Evolutionary conservation across 441 rosid species (phyloP), one percentile per base, ranked within the genome.

Genomic region (Croton laevigatus): DNA sequence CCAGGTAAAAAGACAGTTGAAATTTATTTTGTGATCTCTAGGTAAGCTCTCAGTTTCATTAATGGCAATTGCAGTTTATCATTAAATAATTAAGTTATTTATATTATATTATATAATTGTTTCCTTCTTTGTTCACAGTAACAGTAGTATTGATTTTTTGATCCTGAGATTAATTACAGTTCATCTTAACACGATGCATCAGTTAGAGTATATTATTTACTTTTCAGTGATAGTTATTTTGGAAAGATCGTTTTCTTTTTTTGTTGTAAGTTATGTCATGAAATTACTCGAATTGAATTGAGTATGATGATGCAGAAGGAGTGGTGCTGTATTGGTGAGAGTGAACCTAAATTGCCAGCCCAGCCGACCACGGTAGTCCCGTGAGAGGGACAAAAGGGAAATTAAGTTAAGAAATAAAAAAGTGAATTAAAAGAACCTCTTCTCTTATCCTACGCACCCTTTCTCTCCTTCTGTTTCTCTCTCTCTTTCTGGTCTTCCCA

Each of bases 331-430:
- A 8, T 49, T 49, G 5, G 2, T 78, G 81, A 68, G 81, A 68
- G 71, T 71, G 86, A 77, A 73, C 81, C 74, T 68, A 71, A 70
- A 76, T 71, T 84, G 82, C 79, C 91, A 83, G 86, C 87, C 77
- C 83, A 72, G 75, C 84, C 71, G 84, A 81, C 85, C 84, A 84
- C 79, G 91, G 82, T 87, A 84, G 71, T 79, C 86, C 81, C 85
- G 77, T 85, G 96, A 90, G 82, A 81, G 77, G 72, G 91, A 86
- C 89, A 83, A 76, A 77, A 80, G 66, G 72, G 74, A 74, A 78
- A 79, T 79, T 20, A 38, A 7, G 19, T 79, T 20, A 38, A 7
- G 19, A 38, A 7, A 0, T 7, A 3, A 59, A 27, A 38, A 63
- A 17, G 36, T 9, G 53, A 63, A 69, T 68, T 53, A 64, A 27